phyloP scores from a whole-genome alignment of 164 flowering plant species.

The grape (Vitis vinifera) region DNA sequence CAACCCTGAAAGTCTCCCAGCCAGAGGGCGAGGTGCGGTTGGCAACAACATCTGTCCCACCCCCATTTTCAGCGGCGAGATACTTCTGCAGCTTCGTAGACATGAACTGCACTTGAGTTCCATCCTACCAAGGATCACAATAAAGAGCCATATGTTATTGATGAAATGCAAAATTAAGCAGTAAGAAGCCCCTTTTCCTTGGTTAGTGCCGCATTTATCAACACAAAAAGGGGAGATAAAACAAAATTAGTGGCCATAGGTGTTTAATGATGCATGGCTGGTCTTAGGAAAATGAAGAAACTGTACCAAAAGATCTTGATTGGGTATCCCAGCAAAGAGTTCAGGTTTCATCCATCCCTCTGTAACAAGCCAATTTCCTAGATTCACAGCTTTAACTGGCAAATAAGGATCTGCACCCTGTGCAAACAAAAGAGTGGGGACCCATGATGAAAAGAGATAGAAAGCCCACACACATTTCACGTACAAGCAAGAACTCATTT shows the following conservation, averaged over 20 bases:
- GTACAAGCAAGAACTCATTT: background rate
- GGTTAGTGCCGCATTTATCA: background rate
- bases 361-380: conserved; percentile 42
- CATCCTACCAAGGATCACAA: conserved; percentile 1
- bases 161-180: no score
- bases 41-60: conserved; percentile 13
- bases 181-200: no score
- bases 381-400: conserved; percentile 36
- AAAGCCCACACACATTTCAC: background rate
- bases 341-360: conserved; percentile 48
- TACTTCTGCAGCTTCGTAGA: conserved; percentile 19
- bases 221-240: background rate
- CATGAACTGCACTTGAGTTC: conserved; percentile 16
- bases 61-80: conserved; percentile 15
- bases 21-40: conserved; percentile 10
- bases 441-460: background rate
- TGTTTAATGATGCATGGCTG: no score
- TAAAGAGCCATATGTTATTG: no score
- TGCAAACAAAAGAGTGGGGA: background rate
- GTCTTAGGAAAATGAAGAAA: background rate
- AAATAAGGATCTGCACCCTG: background rate
- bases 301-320: conserved; percentile 43
- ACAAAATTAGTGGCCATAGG: no score
- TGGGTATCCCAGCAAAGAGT: conserved; percentile 36
- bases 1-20: conserved; percentile 25